Percentiles rank a stretch among this genome's conserved stretches.
These are phyloP conservation scores for Xylariomycetidae sp. DNA, from an alignment of 2,329 filamentous ascomycete species.

Conservation along the genomic window DNA sequence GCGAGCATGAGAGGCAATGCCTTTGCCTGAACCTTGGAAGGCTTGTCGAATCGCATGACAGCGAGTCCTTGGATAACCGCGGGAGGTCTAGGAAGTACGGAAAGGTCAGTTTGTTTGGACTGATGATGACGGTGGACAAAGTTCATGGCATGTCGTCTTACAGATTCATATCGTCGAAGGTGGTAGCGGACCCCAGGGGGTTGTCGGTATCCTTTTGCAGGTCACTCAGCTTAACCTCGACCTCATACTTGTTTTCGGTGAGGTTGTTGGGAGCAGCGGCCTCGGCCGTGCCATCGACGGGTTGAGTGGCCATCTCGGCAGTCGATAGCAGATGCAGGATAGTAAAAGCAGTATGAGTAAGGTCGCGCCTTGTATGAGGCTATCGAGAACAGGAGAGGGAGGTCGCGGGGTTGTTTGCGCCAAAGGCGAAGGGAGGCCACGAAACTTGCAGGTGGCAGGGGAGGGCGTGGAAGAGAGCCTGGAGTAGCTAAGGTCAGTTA, in stretches of 20 bases:
- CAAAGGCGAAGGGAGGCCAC: too few relatives aligned
- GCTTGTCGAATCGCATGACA: conserved; percentile 83
- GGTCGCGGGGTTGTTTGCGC: too few relatives aligned
- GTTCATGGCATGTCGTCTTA: conserved; percentile 35
- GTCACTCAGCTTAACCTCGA: conserved; percentile 88
- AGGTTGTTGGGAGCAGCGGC: conserved; percentile 40
- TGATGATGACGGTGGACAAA: background rate
- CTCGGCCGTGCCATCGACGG: conserved; percentile 28
- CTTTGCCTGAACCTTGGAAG: conserved; percentile 96
- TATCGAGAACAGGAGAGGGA: too few relatives aligned
- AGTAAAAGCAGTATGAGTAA: background rate
- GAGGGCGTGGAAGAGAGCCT: too few relatives aligned
- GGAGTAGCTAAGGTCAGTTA: too few relatives aligned
- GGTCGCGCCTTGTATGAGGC: too few relatives aligned
- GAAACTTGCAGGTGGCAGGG: too few relatives aligned
- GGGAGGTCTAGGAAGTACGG: conserved; percentile 11
- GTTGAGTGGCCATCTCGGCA: conserved; percentile 22
- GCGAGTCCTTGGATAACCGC: conserved; percentile 66
- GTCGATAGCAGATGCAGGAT: conserved; percentile 2
- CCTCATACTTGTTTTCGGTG: conserved; percentile 73
- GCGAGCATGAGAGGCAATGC: conserved; percentile 83
- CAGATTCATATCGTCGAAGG: conserved; percentile 82
- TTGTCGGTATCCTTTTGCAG: conserved; percentile 81
- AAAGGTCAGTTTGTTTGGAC: too few relatives aligned
- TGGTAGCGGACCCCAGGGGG: conserved; percentile 77